Evolutionary conservation across 306 rosid genomes (phyloP), one percentile per base, ranked within the genome.

Genomic region (Gleditsia sinensis): DNA sequence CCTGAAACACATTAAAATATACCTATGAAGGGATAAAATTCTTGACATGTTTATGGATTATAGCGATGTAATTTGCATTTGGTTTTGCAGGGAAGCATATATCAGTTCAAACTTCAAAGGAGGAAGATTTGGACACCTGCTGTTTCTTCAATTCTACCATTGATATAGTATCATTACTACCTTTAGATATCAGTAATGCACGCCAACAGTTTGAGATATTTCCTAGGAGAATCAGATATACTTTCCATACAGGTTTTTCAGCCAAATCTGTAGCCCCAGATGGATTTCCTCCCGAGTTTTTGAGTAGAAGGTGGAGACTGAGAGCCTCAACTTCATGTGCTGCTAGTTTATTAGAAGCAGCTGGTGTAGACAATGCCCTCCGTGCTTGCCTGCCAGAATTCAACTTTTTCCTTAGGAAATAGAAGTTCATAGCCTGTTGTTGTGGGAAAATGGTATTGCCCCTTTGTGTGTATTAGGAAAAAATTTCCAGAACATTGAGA

Each of bases 391-490:
- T 86, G 16, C 88, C 86, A 0, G 23, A 30, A 3, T 72, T 86
- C 17, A 7, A 39, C 43, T 80, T 51, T 12, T 1, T 36, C 79
- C 13, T 2, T 57, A 6, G 37, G 59, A 0, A 0, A 24, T 13
- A 19, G 32, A 3, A 50, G 62, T 40, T 79, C 74, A 2, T 39
- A 56, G 5, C 12, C 75, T 7, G 49, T 83, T 32, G 42, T 17
- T 19, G 80, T 86, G 17, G 90, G 87, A 7, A 83, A 75, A 42
- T 86, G 87, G 87, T 75, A 83, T 9, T 60, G 77, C 36, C 90
- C 87, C 48, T 80, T 83, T 53, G 24, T 80, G 72, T 83, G 80
- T 23, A 20, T 86, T 9, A 71, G 54, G 51, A 86, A 81, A 55
- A 77, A 10, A 28, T 4, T 28, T 28, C 32, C 32, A 24, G 25